Evolutionary conservation across 495 filamentous ascomycete species (phyloP), one percentile per base, ranked within the genome.

Genomic region (Cudoniella acicularis): DNA sequence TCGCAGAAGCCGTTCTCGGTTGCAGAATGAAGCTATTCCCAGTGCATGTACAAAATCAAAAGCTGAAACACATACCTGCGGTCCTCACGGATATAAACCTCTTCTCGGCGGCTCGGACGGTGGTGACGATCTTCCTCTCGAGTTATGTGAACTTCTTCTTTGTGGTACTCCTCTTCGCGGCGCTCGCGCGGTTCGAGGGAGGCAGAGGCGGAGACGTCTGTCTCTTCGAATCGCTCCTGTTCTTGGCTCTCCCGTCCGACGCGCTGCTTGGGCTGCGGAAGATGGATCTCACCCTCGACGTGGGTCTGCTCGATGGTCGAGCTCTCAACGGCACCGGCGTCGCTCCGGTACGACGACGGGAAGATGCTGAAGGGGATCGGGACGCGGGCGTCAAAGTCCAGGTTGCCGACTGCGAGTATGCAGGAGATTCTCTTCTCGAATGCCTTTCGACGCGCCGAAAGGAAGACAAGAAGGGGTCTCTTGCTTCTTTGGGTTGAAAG

Each of bases 351-450:
- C 75, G 93, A 89, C 73, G 91, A 96, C 81, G 93, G 93, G 87
- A 98, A 96, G 87, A 97, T 87, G 87, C 92, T 96, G 86, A 96
- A 93, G 76, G 93, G 93, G 77, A 98, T 95, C 79, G 93, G 93
- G 76, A 98, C 90, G 76, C 91, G 89, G 81, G 92, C 92, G 89
- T 97, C 92, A 91, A 96, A 97, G 88, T 96, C 93, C 92, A 98
- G 93, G 80, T 93, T 98, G 91, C 79, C 93, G 84, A 86, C 84
- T 82, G 86, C 85, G 75, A 55, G 62, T 36, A 63, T 70, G 78
- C 74, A 70, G 73, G 72, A 79, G 83, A 83, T 86, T 84, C 83
- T 85, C 82, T 91, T 90, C 91, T 92, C 86, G 87, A 85, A 90
- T 86, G 85, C 88, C 90, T 93, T 88, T 87, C 90, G 90, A 90